A percentile compares a stretch with the other conserved stretches of the same genome.
Conservation (phyloP, 2,329 filamentous ascomycete genomes). For the Nemania diffusa region DNA sequence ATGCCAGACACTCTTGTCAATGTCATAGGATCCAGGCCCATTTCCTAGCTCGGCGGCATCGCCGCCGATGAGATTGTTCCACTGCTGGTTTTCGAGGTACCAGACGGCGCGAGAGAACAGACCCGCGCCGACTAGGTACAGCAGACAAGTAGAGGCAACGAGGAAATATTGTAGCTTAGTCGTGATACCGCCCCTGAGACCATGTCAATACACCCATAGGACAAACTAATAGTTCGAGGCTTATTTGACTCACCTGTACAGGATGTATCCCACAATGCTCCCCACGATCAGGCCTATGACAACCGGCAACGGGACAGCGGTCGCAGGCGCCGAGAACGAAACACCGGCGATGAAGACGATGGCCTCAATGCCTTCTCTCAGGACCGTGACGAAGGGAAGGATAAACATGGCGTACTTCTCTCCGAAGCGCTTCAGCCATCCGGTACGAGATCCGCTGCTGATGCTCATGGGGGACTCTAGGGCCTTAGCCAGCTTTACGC, state of each 20-base stretch:
- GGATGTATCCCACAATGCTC: conserved; percentile 72
- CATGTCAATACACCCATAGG: conserved; percentile 20
- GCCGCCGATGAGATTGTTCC: conserved; percentile 72
- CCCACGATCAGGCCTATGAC: conserved; percentile 77
- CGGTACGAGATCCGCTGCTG: conserved; percentile 55
- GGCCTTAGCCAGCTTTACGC: conserved; percentile 79
- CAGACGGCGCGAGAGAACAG: conserved; percentile 82
- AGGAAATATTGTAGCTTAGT: conserved; percentile 79
- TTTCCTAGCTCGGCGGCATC: conserved; percentile 60
- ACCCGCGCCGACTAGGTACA: conserved; percentile 86
- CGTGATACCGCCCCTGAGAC: conserved; percentile 67
- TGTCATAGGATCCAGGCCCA: conserved; percentile 82
- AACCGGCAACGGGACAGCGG: conserved; percentile 80
- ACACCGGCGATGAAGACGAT: conserved; percentile 90
- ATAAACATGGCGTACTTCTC: conserved; percentile 89
- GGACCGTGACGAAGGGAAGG: conserved; percentile 86
- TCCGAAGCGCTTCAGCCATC: conserved; percentile 68
- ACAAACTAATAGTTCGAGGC: not conserved
- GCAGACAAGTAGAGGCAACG: conserved; percentile 81
- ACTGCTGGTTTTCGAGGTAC: conserved; percentile 76
- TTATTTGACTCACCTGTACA: conserved; percentile 74
- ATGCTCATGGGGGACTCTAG: conserved; percentile 64
- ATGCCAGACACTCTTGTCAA: conserved; percentile 82
- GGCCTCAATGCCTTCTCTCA: conserved; percentile 86
- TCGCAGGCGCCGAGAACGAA: conserved; percentile 77